A percentile compares a stretch with the other conserved stretches of the same genome.
Conservation (phyloP, 202 grass and related monocot species). For the Eragrostis tef region DNA sequence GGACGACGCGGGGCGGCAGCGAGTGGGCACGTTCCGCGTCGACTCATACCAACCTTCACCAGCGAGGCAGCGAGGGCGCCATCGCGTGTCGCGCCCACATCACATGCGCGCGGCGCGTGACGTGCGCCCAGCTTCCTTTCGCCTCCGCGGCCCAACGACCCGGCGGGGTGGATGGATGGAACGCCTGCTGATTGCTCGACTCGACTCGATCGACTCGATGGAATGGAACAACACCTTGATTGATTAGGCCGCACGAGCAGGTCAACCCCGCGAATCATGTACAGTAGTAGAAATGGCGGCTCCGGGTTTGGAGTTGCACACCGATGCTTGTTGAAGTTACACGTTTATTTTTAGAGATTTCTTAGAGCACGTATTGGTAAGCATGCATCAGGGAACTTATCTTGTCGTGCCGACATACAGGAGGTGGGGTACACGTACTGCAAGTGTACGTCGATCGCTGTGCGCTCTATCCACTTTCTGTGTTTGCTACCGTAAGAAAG, state of each 20-base stretch:
- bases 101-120: not conserved
- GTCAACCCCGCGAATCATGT: not conserved
- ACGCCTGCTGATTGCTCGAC: not conserved
- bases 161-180: not conserved
- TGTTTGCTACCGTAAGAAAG: too few species aligned
- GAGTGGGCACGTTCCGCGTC: constrained; percentile 1
- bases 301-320: not conserved
- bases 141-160: not conserved
- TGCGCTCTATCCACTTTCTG: too few species aligned
- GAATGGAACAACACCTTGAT: not conserved
- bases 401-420: too few species aligned
- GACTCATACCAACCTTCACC: not conserved
- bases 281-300: too few species aligned
- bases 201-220: not conserved
- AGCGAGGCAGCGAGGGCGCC: not conserved
- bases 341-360: too few species aligned
- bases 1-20: not conserved
- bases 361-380: too few species aligned
- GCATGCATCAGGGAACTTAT: too few species aligned
- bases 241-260: not conserved
- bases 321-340: not conserved
- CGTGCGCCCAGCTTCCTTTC: not conserved
- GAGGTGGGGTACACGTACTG: too few species aligned
- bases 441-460: too few species aligned
- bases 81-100: not conserved